Conservation (phyloP, 1,139 yeast species). For the Petasospora rhodanensis region DNA sequence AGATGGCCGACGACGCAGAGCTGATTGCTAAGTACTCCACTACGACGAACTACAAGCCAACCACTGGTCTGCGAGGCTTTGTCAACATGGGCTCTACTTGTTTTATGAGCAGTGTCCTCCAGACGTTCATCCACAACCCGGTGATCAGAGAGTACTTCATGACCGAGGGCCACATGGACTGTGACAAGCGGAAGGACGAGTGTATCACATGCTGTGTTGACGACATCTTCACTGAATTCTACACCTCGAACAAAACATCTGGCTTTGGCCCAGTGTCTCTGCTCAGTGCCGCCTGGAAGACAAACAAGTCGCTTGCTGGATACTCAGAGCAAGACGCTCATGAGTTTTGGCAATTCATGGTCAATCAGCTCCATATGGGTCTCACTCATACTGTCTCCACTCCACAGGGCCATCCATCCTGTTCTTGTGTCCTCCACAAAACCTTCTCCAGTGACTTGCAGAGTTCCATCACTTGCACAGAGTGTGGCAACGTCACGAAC, state of each 20-base stretch:
- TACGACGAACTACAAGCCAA: conserved; percentile 57
- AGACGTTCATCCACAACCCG: conserved; percentile 85
- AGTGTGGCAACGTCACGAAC: conserved; percentile 58
- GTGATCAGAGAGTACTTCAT: conserved; percentile 72
- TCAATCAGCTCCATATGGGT: conserved; percentile 75
- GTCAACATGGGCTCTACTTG: conserved; percentile 96
- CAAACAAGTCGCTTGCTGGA: conserved; percentile 82
- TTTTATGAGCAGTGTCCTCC: conserved; percentile 87
- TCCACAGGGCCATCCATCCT: conserved; percentile 25
- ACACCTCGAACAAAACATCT: conserved; percentile 34
- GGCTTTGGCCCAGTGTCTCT: conserved; percentile 76
- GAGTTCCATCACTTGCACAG: conserved; percentile 68
- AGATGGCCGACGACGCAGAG: conserved; percentile 2
- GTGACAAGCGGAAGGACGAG: conserved; percentile 29
- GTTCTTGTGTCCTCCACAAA: conserved; percentile 80
- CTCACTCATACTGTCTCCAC: conserved; percentile 13
- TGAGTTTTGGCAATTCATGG: conserved; percentile 88
- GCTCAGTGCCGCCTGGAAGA: conserved; percentile 78
- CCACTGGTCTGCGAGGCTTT: conserved; percentile 78
- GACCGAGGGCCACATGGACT: conserved; percentile 55
- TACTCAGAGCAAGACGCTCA: conserved; percentile 98
- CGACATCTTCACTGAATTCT: conserved; percentile 56
- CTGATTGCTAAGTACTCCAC: conserved; percentile 31
- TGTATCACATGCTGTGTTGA: conserved; percentile 87
- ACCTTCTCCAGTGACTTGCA: conserved; percentile 71